Percentiles rank a stretch among this genome's conserved stretches.
Evolutionary conservation across 495 filamentous ascomycete species (phyloP).

Genomic region (Aspergillus coremiiformis): DNA sequence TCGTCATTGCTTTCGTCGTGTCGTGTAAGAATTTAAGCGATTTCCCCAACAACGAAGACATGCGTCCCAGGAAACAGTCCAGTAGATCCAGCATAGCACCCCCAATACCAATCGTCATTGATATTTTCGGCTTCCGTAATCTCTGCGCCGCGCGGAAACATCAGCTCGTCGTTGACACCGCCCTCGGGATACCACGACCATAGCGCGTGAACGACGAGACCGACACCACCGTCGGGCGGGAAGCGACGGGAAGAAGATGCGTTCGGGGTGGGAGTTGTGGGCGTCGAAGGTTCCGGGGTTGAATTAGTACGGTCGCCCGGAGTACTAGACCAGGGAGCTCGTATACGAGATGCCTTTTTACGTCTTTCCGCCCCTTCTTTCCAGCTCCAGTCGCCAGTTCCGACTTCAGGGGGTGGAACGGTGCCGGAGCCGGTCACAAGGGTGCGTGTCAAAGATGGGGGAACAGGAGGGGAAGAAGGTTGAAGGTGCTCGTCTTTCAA

Average conservation of each 20-base stretch:
- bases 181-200: conserved; percentile 69
- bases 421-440: conserved; percentile 8
- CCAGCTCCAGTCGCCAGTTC: conserved; percentile 43
- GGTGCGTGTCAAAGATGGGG: conserved; percentile 11
- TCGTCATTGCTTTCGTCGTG: background rate
- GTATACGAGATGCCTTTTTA: conserved; percentile 42
- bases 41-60: conserved; percentile 44
- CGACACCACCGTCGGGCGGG: conserved; percentile 65
- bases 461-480: conserved; percentile 10
- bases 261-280: conserved; percentile 1
- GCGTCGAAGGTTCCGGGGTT: conserved; percentile 7
- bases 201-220: conserved; percentile 50
- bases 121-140: conserved; percentile 72
- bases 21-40: conserved; percentile 8
- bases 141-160: conserved; percentile 76
- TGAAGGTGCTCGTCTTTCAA: conserved; percentile 48
- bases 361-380: conserved; percentile 40
- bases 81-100: conserved; percentile 64
- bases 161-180: conserved; percentile 60
- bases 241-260: conserved; percentile 33
- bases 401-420: conserved; percentile 21
- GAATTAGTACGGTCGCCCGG: conserved; percentile 2
- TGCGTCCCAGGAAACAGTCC: conserved; percentile 73
- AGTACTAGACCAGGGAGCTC: conserved; percentile 8
- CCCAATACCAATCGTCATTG: conserved; percentile 82